phyloP scores from a whole-genome alignment of 2,329 filamentous ascomycete genomes.

The Thielaviopsis euricoi region DNA sequence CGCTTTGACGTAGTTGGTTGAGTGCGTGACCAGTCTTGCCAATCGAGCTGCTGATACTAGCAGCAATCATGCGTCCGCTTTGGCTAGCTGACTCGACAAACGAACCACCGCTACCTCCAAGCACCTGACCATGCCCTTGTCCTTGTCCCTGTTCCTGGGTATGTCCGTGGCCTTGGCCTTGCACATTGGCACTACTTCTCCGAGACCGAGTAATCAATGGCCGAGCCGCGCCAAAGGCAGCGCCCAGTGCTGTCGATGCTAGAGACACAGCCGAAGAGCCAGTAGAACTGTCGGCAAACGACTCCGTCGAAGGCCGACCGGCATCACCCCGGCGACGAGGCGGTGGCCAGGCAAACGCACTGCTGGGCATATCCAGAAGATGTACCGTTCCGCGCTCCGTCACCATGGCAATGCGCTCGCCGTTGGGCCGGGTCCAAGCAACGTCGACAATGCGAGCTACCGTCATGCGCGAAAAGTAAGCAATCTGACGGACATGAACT shows the following conservation, averaged over 20 bases:
- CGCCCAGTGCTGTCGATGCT: constrained; percentile 53
- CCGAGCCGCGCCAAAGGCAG: constrained; percentile 52
- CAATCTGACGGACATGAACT: constrained; percentile 62
- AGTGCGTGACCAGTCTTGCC: constrained; percentile 56
- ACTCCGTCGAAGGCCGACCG: constrained; percentile 22
- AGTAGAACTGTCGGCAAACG: constrained; percentile 28
- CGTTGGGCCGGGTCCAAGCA: constrained; percentile 66
- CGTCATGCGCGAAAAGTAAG: constrained; percentile 80
- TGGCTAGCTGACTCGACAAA: constrained; percentile 42
- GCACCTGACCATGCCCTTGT: not conserved
- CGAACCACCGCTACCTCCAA: constrained; percentile 8
- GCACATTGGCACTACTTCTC: constrained; percentile 29
- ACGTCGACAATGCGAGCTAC: constrained; percentile 83
- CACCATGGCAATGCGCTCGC: constrained; percentile 72
- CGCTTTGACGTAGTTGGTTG: constrained; percentile 55
- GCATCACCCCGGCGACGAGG: constrained; percentile 35
- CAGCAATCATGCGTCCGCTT: constrained; percentile 54
- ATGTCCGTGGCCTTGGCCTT: constrained; percentile 8
- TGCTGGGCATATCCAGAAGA: constrained; percentile 69
- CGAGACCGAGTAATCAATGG: constrained; percentile 39
- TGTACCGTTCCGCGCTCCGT: constrained; percentile 94
- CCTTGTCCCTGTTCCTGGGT: no score
- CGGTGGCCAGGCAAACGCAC: constrained; percentile 77
- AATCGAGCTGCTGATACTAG: constrained; percentile 57
- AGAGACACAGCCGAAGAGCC: constrained; percentile 44